Percentiles rank a stretch among this genome's conserved stretches.
Evolutionary conservation across 1,284 basidiomycete species (phyloP).

Genomic region (Ustilago sp.): DNA sequence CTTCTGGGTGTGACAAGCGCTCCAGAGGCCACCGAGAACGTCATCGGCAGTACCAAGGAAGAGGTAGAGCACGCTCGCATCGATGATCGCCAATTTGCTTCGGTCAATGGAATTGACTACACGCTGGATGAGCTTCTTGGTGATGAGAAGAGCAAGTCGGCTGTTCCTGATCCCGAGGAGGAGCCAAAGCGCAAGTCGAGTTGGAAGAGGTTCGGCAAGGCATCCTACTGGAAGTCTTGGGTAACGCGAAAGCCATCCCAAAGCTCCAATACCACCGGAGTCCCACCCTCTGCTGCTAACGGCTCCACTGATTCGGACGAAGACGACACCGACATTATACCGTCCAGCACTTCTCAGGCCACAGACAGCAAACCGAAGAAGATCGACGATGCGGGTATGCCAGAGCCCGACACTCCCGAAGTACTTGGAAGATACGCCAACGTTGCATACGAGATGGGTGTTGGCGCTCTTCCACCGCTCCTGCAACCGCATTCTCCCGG

Average conservation of each 20-base stretch:
- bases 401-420: conserved; percentile 65
- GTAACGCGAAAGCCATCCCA: conserved; percentile 14
- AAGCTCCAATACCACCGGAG: conserved; percentile 22
- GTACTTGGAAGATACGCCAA: conserved; percentile 66
- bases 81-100: conserved; percentile 89
- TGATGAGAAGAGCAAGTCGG: conserved; percentile 48
- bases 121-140: conserved; percentile 80
- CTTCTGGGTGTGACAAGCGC: conserved; percentile 73
- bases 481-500: conserved; percentile 59
- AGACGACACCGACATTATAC: conserved; percentile 35
- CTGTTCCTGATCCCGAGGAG: conserved; percentile 33
- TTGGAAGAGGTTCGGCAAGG: conserved; percentile 41
- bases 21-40: conserved; percentile 55
- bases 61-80: conserved; percentile 71
- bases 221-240: conserved; percentile 46
- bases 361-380: conserved; percentile 43
- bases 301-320: conserved; percentile 25
- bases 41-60: conserved; percentile 13
- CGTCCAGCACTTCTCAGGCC: conserved; percentile 69
- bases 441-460: conserved; percentile 67
- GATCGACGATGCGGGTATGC: conserved; percentile 67
- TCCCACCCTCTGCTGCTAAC: conserved; percentile 13
- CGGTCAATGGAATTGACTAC: conserved; percentile 97
- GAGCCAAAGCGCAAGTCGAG: conserved; percentile 24
- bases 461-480: conserved; percentile 62